Base-by-base conservation (phyloP, 2,329 filamentous ascomycete genomes). In the Sordariomycetes sp. region DNA sequence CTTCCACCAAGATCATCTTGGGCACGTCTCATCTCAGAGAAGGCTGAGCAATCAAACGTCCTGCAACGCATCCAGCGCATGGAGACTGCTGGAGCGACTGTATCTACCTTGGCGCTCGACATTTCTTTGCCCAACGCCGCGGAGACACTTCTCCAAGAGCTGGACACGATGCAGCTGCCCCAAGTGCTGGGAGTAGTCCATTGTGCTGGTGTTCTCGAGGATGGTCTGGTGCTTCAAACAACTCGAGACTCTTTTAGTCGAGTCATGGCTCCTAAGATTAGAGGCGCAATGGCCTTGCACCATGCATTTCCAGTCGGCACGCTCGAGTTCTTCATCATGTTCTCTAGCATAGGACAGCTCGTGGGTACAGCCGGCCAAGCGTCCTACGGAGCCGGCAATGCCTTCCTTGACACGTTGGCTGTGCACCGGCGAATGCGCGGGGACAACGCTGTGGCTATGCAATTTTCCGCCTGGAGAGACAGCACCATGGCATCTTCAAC, bases 111-210 rank as follows among this genome's bases (percentile, higher is more conserved):
- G 6, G 12, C 21, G 6, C 20, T 33, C 4, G 31, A 33, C 21
- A 33, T 33, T 9, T 21, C n/a, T 11, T 8, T 14, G 2, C n/a
- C 11, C 6, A 18, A 14, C 12, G 28, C 27, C 4, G 19, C 21
- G 1, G 19, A 36, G 1, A 39, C 35, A 3, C 21, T 32, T 7
- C 9, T 14, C 11, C 12, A 18, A 4, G 34, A 27, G 7, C 21
- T 36, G 20, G 34, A 25, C 25, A 16, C 9, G 2, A 15, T 37
- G 21, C 14, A 14, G 6, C 40, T 8, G 57, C 59, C 46, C 37
- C 51, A 50, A 5, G 48, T 65, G 5, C 43, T 45, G 3, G 62
- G 62, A 23, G 45, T 64, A 3, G 45, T 65, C 16, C 59, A 64
- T 29, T 46, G 50, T 7, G 53, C 63, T n/a, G 59, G 64, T 55